Evolutionary conservation across 345 rosid genomes (phyloP).

Genomic region (Raphanus sativus): DNA sequence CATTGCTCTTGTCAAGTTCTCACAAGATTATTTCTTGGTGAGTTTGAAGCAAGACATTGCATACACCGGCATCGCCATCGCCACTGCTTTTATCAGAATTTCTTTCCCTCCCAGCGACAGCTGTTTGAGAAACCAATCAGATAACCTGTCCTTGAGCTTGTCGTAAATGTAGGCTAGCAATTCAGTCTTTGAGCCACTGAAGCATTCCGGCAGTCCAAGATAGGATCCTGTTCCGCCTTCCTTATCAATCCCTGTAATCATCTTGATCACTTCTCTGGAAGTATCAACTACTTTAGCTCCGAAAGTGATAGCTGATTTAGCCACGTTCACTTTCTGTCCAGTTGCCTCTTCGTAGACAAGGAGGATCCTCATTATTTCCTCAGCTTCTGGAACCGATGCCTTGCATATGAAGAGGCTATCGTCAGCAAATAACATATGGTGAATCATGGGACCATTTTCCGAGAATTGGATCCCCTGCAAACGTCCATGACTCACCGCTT

Average conservation of each 20-base stretch:
- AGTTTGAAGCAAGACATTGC: neutral
- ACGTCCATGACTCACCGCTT: neutral
- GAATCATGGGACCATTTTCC: neutral
- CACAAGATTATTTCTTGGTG: neutral
- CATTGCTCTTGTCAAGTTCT: neutral
- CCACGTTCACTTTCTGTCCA: neutral
- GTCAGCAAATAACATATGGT: neutral
- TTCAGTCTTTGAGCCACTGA: neutral
- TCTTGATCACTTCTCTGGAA: neutral
- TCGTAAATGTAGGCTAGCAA: neutral
- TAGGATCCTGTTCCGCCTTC: neutral
- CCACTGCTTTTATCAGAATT: neutral
- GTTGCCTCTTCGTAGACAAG: neutral
- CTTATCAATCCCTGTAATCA: neutral
- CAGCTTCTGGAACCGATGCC: neutral
- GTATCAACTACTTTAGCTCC: neutral
- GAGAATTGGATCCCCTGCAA: neutral
- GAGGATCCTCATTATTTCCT: too few relatives aligned
- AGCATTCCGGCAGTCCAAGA: neutral
- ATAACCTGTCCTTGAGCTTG: neutral
- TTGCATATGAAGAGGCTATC: neutral
- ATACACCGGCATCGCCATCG: rapidly evolving
- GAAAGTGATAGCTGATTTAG: neutral
- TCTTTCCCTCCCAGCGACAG: neutral
- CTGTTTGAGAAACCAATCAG: neutral